A percentile compares a stretch with the other conserved stretches of the same genome.
phyloP scores from a whole-genome alignment of 2,329 filamentous ascomycete species.

The Paraconiothyrium sp. region DNA sequence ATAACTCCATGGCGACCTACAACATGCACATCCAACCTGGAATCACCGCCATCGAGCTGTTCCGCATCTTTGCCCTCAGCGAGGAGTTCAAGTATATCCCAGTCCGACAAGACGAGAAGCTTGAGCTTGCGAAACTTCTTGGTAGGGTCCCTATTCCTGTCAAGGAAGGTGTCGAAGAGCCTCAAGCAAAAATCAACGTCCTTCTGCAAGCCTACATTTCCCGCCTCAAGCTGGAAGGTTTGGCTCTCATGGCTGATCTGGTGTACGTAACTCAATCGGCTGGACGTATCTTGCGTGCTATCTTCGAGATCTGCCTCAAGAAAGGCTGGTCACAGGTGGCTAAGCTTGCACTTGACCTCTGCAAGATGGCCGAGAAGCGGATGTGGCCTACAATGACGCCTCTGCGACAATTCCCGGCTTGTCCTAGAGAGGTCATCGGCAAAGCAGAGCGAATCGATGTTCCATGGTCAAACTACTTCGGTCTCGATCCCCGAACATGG shows the following conservation, averaged over 20 bases:
- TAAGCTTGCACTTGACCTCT: constrained; percentile 90
- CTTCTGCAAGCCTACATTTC: constrained; percentile 97
- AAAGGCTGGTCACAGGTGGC: constrained; percentile 96
- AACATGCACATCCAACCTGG: constrained; percentile 94
- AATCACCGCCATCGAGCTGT: constrained; percentile 92
- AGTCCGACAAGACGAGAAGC: constrained; percentile 95
- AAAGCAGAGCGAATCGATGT: constrained; percentile 97
- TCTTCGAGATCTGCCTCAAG: constrained; percentile 97
- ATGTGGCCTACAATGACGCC: constrained; percentile 99
- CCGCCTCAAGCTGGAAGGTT: constrained; percentile 88
- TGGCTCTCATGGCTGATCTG: constrained; percentile 97
- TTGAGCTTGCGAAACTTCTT: constrained; percentile 91
- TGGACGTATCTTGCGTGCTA: constrained; percentile 90
- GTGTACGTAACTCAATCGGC: constrained; percentile 99
- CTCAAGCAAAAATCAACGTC: constrained; percentile 98
- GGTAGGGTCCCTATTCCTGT: constrained; percentile 92
- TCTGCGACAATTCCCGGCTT: constrained; percentile 82
- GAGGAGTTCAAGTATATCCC: constrained; percentile 99
- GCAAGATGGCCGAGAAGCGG: constrained; percentile 98
- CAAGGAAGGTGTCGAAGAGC: constrained; percentile 96
- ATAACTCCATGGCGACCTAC: constrained; percentile 96
- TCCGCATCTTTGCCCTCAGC: constrained; percentile 94
- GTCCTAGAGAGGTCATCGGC: constrained; percentile 83
- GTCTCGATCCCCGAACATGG: constrained; percentile 97
- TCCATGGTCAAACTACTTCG: constrained; percentile 92